Conservation (phyloP, 1,284 basidiomycete species). For the Porphyrellus sp. region DNA sequence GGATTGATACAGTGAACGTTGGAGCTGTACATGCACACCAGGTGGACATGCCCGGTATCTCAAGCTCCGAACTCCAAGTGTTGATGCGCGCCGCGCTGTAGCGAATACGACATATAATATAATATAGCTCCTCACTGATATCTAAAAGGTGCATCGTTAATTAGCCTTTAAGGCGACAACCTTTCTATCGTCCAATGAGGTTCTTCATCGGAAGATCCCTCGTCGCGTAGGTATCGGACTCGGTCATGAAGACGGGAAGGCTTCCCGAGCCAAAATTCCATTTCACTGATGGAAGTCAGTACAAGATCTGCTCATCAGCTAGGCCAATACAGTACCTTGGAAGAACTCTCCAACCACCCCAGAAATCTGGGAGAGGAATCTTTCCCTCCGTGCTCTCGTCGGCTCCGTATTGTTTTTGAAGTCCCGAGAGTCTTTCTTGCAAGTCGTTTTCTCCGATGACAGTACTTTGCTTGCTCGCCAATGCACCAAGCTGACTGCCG, state of each 20-base stretch:
- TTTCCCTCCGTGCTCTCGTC: constrained; percentile 42
- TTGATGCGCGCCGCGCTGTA: not conserved
- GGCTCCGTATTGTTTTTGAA: constrained; percentile 61
- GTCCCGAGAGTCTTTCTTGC: constrained; percentile 55
- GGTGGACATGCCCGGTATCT: constrained; percentile 16
- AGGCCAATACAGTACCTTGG: constrained; percentile 69
- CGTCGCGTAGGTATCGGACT: constrained; percentile 70
- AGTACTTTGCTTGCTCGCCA: constrained; percentile 86
- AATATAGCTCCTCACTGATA: not conserved
- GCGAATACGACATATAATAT: not conserved
- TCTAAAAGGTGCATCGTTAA: not conserved
- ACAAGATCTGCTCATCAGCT: not conserved
- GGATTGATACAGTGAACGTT: not conserved
- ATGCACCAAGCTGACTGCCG: constrained; percentile 86
- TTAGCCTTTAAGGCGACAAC: constrained; percentile 26
- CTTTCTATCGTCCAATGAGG: constrained; percentile 31
- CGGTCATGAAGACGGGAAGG: constrained; percentile 89
- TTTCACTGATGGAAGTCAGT: constrained; percentile 42
- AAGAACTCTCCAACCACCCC: constrained; percentile 95
- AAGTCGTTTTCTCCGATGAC: constrained; percentile 74
- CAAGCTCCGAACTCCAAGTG: not conserved
- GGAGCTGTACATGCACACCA: not conserved
- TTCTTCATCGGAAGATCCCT: constrained; percentile 46
- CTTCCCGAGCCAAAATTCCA: constrained; percentile 94
- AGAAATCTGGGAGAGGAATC: constrained; percentile 85